These are phyloP conservation scores for Moringa oleifera DNA, from an alignment of 345 rosid species.

Conservation along the genomic window DNA sequence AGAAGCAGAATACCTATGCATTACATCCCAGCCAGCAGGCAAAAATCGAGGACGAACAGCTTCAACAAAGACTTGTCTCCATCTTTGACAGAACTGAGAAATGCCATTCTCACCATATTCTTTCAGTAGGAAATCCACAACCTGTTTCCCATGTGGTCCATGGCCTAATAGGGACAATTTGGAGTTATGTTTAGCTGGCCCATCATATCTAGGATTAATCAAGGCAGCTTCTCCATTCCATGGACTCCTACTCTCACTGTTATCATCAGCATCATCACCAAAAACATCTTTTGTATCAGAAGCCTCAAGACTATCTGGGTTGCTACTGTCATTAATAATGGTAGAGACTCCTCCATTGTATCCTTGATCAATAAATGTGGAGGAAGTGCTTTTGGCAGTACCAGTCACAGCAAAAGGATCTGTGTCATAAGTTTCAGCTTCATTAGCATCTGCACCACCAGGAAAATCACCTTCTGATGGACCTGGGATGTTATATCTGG, in stretches of 20 bases:
- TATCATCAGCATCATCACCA: constrained; percentile 26
- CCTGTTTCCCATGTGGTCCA: constrained; percentile 93
- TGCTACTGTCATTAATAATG: constrained; percentile 14
- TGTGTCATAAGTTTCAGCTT: constrained; percentile 7
- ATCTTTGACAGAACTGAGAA: constrained; percentile 70
- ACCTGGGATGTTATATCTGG: constrained; percentile 11
- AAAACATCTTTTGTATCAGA: constrained; percentile 20
- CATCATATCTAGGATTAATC: constrained; percentile 24
- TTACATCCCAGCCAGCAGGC: constrained; percentile 88
- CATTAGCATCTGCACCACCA: constrained; percentile 13
- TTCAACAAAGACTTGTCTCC: constrained; percentile 93
- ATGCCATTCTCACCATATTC: constrained; percentile 76
- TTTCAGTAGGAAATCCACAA: constrained; percentile 58
- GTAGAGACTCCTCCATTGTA: constrained; percentile 14
- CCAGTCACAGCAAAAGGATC: constrained; percentile 14
- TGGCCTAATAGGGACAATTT: constrained; percentile 84
- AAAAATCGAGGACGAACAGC: constrained; percentile 72
- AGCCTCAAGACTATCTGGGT: constrained; percentile 21
- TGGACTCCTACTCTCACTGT: constrained; percentile 8
- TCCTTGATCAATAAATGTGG: constrained; percentile 11
- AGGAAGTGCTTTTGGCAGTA: constrained; percentile 15
- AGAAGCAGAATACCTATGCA: constrained; percentile 55
- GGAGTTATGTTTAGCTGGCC: constrained; percentile 39
- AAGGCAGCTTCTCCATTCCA: constrained; percentile 20
- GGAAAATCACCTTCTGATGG: constrained; percentile 14